Evolutionary conservation across 371 early-diverging fungal species (phyloP), one percentile per base, ranked within the genome.

Genomic region (Mortierella sp.): DNA sequence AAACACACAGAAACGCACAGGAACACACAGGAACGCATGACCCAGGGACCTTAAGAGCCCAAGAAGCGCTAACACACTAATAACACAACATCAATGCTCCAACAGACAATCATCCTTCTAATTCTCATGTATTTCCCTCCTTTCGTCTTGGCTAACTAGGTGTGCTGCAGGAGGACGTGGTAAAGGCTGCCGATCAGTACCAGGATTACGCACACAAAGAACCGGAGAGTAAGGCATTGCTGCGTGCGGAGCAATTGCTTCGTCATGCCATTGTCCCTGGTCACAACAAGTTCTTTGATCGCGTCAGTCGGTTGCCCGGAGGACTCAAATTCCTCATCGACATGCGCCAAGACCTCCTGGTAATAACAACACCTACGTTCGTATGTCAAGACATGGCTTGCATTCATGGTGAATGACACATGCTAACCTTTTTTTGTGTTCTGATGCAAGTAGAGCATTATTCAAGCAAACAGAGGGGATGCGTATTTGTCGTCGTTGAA

Each of bases 311-410:
- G 14, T 88, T 96, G 27, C 96, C 96, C 0, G 94, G 92, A 44
- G 97, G 97, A 18, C 91, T 95, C 85, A 91, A 92, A 70, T 95
- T 95, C 75, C 83, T 97, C 54, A 91, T 96, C 0, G 91, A 94
- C 58, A 88, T 97, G 89, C 91, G 97, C 3, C 90, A 90, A 0
- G 96, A 96, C 78, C 83, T 95, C 70, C 79, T 96, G 81, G 94
- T 91, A 82, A 71, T 18, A 38, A 8, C 0, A 46, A 2, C 21
- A 16, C 35, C 6, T 7, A 16, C 14, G 29, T 5, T 6, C 10
- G 0, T 10, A n/a, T 10, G 10, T 8, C 56, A n/a, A n/a, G 10
- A 27, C 27, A 10, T 27, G 27, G 3, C 5, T 6, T 11, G n/a
- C 5, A n/a, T 7, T 5, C n/a, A 56, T 56, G 8, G 1, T 56